Evolutionary conservation across 352 stramenopile species (phyloP), one percentile per base, ranked within the genome.

Genomic region (Phytophthora tubulina): DNA sequence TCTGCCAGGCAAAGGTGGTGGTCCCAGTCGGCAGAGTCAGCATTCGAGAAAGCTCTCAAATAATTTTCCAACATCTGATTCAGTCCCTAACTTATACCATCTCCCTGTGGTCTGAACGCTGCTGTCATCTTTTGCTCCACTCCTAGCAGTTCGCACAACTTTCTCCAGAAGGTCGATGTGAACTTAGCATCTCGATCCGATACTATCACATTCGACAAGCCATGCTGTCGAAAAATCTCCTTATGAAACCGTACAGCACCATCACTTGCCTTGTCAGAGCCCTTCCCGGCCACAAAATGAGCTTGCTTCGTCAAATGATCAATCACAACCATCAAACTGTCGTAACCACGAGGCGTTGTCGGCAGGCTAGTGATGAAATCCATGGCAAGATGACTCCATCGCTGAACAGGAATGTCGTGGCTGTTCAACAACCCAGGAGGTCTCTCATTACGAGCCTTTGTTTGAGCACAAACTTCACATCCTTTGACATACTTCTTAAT

Each of bases 161-260:
- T 51, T 13, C 55, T 55, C 55, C 49, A 67, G 13, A 72, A 67
- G 3, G 3, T 45, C 3, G 55, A 56, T 14, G 59, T 46, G 30
- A 72, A 63, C 32, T 65, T 72, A 9, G 48, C 5, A 32, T 72
- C 64, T 2, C 64, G 46, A 15, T 66, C 64, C 9, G 64, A 72
- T n/a, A 72, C n/a, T 21, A 72, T 44, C 21, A 54, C 45, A 48
- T 69, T 70, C 32, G 70, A 6, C 33, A 61, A 33, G 13, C 30
- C 21, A 72, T 65, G 31, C 8, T 49, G 11, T 36, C 39, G 36
- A 73, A 68, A 53, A n/a, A 61, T 60, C 2, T 61, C 56, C 53
- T 81, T 73, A 50, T 65, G 15, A 14, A 61, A 67, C 3, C 65
- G 38, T 11, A 64, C 33, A 1, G 51, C 60, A 30, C 67, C 33